phyloP scores from a whole-genome alignment of 495 filamentous ascomycete genomes.

The Xylaria curta region DNA sequence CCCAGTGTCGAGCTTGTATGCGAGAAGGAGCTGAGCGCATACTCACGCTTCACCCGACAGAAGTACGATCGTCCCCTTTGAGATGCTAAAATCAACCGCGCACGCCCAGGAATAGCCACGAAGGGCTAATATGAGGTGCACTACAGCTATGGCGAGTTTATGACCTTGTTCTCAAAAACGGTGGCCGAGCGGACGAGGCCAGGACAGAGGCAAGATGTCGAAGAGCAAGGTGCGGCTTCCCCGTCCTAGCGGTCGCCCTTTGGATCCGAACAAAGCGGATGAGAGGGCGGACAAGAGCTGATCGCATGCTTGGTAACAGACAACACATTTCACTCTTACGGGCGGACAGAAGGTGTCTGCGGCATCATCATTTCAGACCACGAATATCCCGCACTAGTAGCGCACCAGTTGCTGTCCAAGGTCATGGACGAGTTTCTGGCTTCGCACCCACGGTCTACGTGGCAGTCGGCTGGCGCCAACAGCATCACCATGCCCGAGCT shows the following conservation, averaged over 20 bases:
- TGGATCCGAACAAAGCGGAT: not conserved
- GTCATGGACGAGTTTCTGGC: slow-evolving; percentile 92
- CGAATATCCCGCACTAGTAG: slow-evolving; percentile 87
- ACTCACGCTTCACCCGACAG: slow-evolving; percentile 78
- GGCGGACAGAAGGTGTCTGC: slow-evolving; percentile 82
- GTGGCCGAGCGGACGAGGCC: slow-evolving; percentile 81
- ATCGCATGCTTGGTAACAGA: slow-evolving; percentile 45
- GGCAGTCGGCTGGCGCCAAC: slow-evolving; percentile 57
- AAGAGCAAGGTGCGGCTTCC: slow-evolving; percentile 72
- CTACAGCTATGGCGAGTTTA: slow-evolving; percentile 65
- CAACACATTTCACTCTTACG: slow-evolving; percentile 90
- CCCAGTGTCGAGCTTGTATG: slow-evolving; percentile 81
- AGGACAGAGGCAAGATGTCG: slow-evolving; percentile 89
- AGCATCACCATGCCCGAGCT: slow-evolving; percentile 70
- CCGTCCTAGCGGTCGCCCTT: not conserved
- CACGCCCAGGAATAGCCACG: not conserved
- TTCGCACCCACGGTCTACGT: slow-evolving; percentile 72
- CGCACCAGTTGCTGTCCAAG: slow-evolving; percentile 93
- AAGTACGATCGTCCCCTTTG: slow-evolving; percentile 53
- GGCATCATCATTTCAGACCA: slow-evolving; percentile 89
- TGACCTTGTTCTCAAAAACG: slow-evolving; percentile 71
- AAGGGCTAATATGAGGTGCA: slow-evolving; percentile 24
- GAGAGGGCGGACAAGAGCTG: not conserved
- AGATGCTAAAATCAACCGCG: not conserved
- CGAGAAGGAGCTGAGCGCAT: slow-evolving; percentile 80